phyloP scores from a whole-genome alignment of 2,329 filamentous ascomycete genomes.

The Fusarium multiceps region DNA sequence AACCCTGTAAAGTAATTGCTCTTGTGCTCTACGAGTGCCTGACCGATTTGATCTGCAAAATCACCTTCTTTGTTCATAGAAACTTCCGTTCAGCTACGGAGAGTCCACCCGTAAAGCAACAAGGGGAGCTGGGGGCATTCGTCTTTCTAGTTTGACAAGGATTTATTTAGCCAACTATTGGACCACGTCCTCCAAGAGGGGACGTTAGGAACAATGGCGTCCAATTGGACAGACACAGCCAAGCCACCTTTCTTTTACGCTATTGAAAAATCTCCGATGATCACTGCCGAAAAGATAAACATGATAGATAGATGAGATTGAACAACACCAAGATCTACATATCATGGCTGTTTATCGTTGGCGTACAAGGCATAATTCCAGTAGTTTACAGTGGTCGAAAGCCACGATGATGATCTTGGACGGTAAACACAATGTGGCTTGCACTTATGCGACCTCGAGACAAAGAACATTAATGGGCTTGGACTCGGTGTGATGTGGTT shows the following conservation, averaged over 20 bases:
- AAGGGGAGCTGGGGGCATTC: neutral
- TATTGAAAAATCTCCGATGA: neutral
- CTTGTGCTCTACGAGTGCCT: neutral
- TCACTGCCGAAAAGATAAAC: neutral
- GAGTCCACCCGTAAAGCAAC: neutral
- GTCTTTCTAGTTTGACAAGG: accelerated
- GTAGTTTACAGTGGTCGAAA: neutral
- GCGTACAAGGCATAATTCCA: accelerated
- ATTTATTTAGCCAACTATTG: neutral
- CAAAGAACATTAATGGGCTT: neutral
- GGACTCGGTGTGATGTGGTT: neutral
- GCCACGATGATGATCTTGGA: neutral
- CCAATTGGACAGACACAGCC: neutral
- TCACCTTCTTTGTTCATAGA: neutral
- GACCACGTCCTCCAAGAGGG: neutral
- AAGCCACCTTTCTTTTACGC: neutral
- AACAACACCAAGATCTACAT: neutral
- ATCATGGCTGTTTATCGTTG: neutral
- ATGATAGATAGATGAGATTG: neutral
- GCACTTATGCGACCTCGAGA: neutral
- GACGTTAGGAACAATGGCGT: neutral
- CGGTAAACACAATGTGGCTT: neutral
- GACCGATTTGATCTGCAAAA: neutral
- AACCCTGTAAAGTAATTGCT: neutral
- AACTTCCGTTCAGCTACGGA: neutral